Base-by-base conservation (phyloP, 371 early-diverging fungal genomes). In the Mucor circinelloides region DNA sequence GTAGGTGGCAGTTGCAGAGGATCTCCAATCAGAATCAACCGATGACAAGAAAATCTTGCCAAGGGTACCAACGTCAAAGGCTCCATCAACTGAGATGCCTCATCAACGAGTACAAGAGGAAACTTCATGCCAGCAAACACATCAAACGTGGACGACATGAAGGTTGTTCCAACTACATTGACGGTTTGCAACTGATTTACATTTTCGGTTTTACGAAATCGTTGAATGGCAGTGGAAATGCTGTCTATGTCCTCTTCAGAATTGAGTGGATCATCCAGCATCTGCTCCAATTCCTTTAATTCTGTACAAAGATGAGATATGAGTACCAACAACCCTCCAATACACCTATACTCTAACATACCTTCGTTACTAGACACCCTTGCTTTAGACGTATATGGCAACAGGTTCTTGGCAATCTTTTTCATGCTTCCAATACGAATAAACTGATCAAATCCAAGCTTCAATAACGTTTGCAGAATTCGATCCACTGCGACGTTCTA, bases 401-500 rank as follows among this genome's bases (percentile, higher is more conserved):
- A 72, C 15, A 94, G 69, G 23, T 70, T 76, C 55, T 88, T 88
- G 10, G 90, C 82, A 17, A 97, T 93, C 70, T 93, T 93, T 68
- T 92, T 92, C 62, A 94, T 58, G 66, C 91, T 86, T 27, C 97
- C 97, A 12, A 97, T 89, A 3, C 97, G 87, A 23, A 94, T 85
- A 80, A 97, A 94, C 13, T 89, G 78, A 54, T 80, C 86, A 66
- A 90, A 97, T 1, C 89, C 92, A 0, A 93, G 83, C 25, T 88
- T 85, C 8, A 94, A 60, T 19, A 95, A 68, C 0, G 77, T 80
- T 75, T 83, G 67, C 23, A 97, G 76, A 57, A 97, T 92, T 38
- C 94, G 87, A 73, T 97, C 97, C 3, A 97, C 97, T 5, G 97
- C 97, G 6, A 95, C 94, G 70, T 93, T 93, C 78, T 60, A 19